Percentiles rank a stretch among this genome's conserved stretches.
Evolutionary conservation across 805 yeast genomes (phyloP).

Genomic region (Wickerhamomyces subpelliculosus): DNA sequence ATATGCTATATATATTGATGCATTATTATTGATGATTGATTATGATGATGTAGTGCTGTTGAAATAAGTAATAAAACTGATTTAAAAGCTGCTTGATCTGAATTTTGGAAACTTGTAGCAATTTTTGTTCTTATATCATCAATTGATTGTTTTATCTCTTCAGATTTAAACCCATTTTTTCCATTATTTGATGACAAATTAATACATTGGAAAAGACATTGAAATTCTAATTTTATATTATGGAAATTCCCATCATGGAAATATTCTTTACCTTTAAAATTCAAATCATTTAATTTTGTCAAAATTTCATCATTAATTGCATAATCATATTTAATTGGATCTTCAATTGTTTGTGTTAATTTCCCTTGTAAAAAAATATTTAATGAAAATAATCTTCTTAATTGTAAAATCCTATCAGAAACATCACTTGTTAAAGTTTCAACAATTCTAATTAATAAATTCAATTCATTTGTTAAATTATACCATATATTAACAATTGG

Average conservation of each 20-base stretch:
- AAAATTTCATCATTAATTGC: not conserved
- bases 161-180: no score
- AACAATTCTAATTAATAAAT: slow-evolving; percentile 4
- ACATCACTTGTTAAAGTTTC: slow-evolving; percentile 2
- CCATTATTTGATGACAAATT: no score
- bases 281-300: not conserved
- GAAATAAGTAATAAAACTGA: slow-evolving; percentile 3
- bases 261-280: not conserved
- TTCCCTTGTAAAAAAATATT: not conserved
- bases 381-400: not conserved
- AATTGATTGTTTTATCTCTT: not conserved
- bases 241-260: not conserved
- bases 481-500: slow-evolving; percentile 4
- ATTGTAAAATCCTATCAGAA: not conserved
- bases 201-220: not conserved
- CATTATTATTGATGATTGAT: no score
- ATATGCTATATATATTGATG: no score
- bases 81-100: slow-evolving; percentile 5
- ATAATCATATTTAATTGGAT: not conserved
- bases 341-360: no score
- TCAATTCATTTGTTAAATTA: not conserved
- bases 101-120: slow-evolving; percentile 3
- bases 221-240: not conserved
- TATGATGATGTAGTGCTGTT: not conserved
- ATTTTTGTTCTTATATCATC: slow-evolving; percentile 3